Base-by-base conservation (phyloP, 106 monocot species). In the Posidonia australis region DNA sequence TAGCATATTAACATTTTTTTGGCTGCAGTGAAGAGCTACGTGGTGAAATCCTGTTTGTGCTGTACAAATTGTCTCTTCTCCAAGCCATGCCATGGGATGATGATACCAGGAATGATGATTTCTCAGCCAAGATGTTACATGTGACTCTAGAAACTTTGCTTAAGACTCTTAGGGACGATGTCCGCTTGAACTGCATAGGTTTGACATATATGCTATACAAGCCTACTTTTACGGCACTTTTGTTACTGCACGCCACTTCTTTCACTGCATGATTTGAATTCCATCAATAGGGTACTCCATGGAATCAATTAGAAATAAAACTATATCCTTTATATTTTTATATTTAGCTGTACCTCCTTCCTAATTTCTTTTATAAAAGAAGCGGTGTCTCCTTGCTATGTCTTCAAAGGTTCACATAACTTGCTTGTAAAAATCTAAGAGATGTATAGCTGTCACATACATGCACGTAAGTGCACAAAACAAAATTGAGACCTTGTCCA, bases 131-230 rank as follows among this genome's bases (percentile, higher is more conserved):
- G 36, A 55, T 79, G 68, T 22, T 76, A 23, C 47, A 75, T 25
- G 62, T 79, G 29, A 71, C 87, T n/a, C 76, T 98, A 13, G 87
- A 98, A 73, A 78, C 72, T 77, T 75, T 98, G 29, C 84, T 85
- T 28, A 90, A 91, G 77, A 76, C 83, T 18, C 84, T 83, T 46
- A 75, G 72, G 62, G 85, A 98, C 70, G 91, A 79, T 67, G 98
- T 88, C 42, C 86, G 98, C 61, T 67, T 83, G 66, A 98, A 98
- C 44, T 98, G 98, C 66, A 71, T 98, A 77, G 98, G 98, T 98
- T 41, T 26, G 79, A 14, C 36, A 36, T n/a, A n/a, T n/a, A n/a
- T 4, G 36, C 2, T 2, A 36, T 36, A 36, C 7, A 7, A 36
- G 36, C 36, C 36, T 36, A 36, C 36, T 36, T 7, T 7, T 36